phyloP scores from a whole-genome alignment of 2,329 filamentous ascomycete genomes.

The Periconia sp. region DNA sequence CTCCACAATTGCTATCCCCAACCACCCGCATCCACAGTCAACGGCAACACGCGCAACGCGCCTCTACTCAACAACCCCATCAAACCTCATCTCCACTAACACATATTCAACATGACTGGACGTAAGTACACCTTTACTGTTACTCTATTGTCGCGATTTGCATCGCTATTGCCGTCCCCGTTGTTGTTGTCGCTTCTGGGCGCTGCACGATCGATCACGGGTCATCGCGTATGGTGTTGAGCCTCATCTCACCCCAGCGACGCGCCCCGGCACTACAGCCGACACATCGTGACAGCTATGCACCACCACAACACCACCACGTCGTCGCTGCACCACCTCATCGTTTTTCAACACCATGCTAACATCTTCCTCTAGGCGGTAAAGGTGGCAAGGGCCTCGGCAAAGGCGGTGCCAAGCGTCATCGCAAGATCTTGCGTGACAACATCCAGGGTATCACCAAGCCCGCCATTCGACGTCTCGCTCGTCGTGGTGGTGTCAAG shows the following conservation, averaged over 20 bases:
- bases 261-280: constrained; percentile 16
- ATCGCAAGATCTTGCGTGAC: constrained; percentile 62
- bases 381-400: constrained; percentile 63
- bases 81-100: constrained; percentile 29
- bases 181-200: constrained; percentile 10
- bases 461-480: constrained; percentile 61
- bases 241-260: constrained; percentile 33
- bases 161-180: constrained; percentile 24
- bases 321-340: constrained; percentile 14
- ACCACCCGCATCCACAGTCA: constrained; percentile 12
- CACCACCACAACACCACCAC: constrained; percentile 16
- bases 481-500: constrained; percentile 61
- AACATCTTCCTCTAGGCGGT: constrained; percentile 51
- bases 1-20: constrained; percentile 18
- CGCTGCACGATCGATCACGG: constrained; percentile 16
- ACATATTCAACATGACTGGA: constrained; percentile 50
- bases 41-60: constrained; percentile 13
- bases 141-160: constrained; percentile 18
- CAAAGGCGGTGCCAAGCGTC: constrained; percentile 62
- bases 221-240: constrained; percentile 30
- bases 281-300: constrained; percentile 19
- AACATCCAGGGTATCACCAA: constrained; percentile 63
- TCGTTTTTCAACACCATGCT: constrained; percentile 30
- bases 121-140: constrained; percentile 43
- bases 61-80: constrained; percentile 24